Conservation (phyloP, 2,329 filamentous ascomycete species). For the Alternaria consortialis region DNA sequence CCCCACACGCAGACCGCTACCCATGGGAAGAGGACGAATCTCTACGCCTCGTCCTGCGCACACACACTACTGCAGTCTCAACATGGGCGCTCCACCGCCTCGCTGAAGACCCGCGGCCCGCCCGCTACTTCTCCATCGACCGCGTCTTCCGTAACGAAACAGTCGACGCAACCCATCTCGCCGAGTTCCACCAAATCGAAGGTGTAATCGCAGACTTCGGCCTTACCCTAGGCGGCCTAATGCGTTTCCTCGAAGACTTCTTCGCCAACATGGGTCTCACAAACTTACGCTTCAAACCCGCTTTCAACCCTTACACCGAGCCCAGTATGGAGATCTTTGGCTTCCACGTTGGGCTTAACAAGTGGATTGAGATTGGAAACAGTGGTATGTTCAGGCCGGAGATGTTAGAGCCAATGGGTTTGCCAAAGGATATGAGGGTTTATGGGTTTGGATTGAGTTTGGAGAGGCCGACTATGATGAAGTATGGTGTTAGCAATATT, state of each 20-base stretch:
- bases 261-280: constrained; percentile 95
- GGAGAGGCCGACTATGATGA: constrained; percentile 98
- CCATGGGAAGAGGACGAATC: constrained; percentile 91
- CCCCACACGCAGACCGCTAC: constrained; percentile 70
- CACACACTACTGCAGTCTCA: constrained; percentile 93
- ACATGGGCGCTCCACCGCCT: constrained; percentile 91
- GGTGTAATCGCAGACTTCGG: constrained; percentile 98
- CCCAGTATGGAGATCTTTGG: constrained; percentile 97
- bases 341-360: constrained; percentile 74
- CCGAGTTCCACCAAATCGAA: constrained; percentile 98
- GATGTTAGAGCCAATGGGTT: constrained; percentile 94
- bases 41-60: constrained; percentile 86
- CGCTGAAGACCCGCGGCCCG: constrained; percentile 81
- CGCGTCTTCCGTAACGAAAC: constrained; percentile 98
- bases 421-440: constrained; percentile 89
- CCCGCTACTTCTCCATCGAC: constrained; percentile 98
- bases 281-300: constrained; percentile 92
- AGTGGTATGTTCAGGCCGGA: constrained; percentile 98
- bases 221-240: constrained; percentile 87
- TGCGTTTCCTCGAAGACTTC: constrained; percentile 95
- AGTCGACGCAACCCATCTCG: constrained; percentile 94
- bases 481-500: constrained; percentile 82
- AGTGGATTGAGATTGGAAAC: constrained; percentile 94
- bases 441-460: constrained; percentile 93
- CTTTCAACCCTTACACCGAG: constrained; percentile 82